Conservation (phyloP, 2,329 filamentous ascomycete species). For the Setomelanomma holmii region DNA sequence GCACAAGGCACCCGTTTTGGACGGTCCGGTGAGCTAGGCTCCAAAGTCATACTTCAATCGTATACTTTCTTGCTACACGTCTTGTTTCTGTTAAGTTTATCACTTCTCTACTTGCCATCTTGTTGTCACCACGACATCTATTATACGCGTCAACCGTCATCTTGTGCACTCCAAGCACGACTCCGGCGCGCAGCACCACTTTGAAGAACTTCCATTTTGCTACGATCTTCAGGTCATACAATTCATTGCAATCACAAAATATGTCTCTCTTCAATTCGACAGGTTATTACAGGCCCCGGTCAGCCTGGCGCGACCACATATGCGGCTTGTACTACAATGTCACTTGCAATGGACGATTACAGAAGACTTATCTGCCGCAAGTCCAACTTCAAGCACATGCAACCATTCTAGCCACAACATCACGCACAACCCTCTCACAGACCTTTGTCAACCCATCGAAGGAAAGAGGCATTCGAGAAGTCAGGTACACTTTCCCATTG, state of each 20-base stretch:
- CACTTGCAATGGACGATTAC: not conserved
- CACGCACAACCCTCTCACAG: constrained; percentile 62
- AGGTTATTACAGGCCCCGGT: not conserved
- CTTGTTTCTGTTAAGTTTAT: not conserved
- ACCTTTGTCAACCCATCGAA: constrained; percentile 66
- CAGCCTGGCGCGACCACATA: constrained; percentile 11
- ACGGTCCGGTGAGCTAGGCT: constrained; percentile 12
- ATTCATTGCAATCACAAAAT: too few species aligned
- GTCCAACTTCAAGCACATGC: constrained; percentile 65
- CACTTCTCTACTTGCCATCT: not conserved
- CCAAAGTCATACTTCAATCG: constrained; percentile 6
- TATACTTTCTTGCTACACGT: not conserved
- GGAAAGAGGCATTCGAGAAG: constrained; percentile 57
- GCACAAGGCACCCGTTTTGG: constrained; percentile 15
- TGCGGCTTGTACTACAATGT: constrained; percentile 43
- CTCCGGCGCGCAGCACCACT: too few species aligned
- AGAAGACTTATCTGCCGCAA: constrained; percentile 61
- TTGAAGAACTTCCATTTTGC: too few species aligned
- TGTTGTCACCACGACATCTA: too few species aligned
- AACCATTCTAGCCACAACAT: constrained; percentile 65
- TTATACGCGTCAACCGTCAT: too few species aligned
- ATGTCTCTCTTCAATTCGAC: too few species aligned
- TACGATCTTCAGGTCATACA: too few species aligned
- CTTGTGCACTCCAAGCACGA: too few species aligned
- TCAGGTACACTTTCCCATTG: constrained; percentile 73